These are phyloP conservation scores for Tuber borchii DNA, from an alignment of 495 filamentous ascomycete genomes.

Conservation along the genomic window DNA sequence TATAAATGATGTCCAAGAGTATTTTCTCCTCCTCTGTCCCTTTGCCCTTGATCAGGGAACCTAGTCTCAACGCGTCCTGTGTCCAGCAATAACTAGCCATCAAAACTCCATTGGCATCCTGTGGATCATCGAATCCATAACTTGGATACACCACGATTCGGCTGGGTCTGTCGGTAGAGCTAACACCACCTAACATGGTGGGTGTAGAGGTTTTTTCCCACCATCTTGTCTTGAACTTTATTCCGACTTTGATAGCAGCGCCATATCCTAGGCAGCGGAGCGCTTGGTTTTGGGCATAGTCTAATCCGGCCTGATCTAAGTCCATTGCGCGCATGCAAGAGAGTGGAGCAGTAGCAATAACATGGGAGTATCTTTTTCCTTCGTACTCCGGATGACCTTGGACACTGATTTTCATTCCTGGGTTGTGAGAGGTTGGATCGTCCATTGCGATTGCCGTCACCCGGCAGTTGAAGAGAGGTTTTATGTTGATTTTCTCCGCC, in stretches of 20 bases:
- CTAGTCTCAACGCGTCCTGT: constrained; percentile 46
- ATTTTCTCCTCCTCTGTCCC: constrained; percentile 18
- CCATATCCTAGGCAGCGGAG: constrained; percentile 42
- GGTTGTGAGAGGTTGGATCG: background rate
- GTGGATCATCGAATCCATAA: constrained; percentile 41
- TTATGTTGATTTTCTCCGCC: constrained; percentile 8
- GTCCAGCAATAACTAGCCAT: constrained; percentile 47
- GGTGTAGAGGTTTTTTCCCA: constrained; percentile 24
- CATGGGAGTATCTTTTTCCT: constrained; percentile 29
- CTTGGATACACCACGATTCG: constrained; percentile 48
- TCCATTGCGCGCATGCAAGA: constrained; percentile 40
- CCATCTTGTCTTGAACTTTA: constrained; percentile 42
- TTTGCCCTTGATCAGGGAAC: constrained; percentile 33
- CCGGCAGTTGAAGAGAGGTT: constrained; percentile 11
- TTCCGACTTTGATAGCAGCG: constrained; percentile 41
- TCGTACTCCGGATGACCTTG: constrained; percentile 8
- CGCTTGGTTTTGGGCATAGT: constrained; percentile 31
- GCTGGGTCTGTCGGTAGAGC: constrained; percentile 44
- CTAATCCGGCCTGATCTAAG: constrained; percentile 27
- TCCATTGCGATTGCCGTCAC: constrained; percentile 33
- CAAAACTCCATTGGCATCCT: constrained; percentile 42
- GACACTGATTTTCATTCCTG: constrained; percentile 7
- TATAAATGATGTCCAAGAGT: constrained; percentile 39
- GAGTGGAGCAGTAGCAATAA: constrained; percentile 42
- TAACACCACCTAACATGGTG: constrained; percentile 38